A percentile compares a stretch with the other conserved stretches of the same genome.
Conservation (phyloP, 164 flowering plant genomes). For the Chimonanthus praecox region DNA sequence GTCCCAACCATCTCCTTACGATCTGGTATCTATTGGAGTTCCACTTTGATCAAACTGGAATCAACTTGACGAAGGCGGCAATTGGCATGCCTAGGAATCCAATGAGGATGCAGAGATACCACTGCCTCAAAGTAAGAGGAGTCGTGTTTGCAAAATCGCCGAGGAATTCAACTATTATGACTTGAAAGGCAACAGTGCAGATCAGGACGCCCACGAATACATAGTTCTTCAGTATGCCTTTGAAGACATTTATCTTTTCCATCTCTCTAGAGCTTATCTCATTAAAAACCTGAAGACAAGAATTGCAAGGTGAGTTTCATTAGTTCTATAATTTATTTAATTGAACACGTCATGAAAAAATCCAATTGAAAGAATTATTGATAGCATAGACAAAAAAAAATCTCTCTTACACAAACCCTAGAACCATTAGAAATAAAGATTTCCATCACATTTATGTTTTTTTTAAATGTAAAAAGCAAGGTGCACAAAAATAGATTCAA, state of each 20-base stretch:
- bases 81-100: slow-evolving; percentile 94
- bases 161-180: slow-evolving; percentile 67
- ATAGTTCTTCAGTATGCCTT: slow-evolving; percentile 74
- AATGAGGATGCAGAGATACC: slow-evolving; percentile 59
- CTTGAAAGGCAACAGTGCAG: slow-evolving; percentile 68
- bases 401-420: too few species aligned
- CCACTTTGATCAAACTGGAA: slow-evolving; percentile 54
- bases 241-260: slow-evolving; percentile 82
- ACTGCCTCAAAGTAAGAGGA: slow-evolving; percentile 65
- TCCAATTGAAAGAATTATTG: not conserved
- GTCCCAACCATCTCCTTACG: not conserved
- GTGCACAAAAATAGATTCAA: too few species aligned
- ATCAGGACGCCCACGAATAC: slow-evolving; percentile 69
- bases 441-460: too few species aligned
- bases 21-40: not conserved
- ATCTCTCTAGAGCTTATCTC: slow-evolving; percentile 91
- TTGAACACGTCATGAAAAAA: not conserved
- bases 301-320: not conserved
- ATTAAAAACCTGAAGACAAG: slow-evolving; percentile 68
- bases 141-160: slow-evolving; percentile 83
- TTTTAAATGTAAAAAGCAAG: too few species aligned
- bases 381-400: too few species aligned
- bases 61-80: slow-evolving; percentile 81
- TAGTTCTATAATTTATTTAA: not conserved
- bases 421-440: too few species aligned